Base-by-base conservation (phyloP, 2,329 filamentous ascomycete species). In the Colletotrichum falcatum region DNA sequence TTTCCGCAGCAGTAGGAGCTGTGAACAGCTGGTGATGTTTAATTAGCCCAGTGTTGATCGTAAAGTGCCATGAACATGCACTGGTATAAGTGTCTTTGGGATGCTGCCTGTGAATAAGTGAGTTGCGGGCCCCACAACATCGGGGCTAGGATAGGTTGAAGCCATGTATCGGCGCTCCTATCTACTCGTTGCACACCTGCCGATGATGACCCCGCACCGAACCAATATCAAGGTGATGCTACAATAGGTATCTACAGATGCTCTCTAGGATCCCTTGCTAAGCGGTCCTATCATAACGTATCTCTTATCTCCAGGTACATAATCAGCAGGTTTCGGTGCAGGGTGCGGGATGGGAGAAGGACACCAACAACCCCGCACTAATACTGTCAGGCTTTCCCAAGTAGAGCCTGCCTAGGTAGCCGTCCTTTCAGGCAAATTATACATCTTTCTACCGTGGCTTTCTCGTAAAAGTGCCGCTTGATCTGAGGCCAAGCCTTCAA, bases 261-360 rank as follows among this genome's bases (percentile, higher is more conserved):
- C 14, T 5, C 16, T 37, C 58, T n/a, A 6, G 63, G 67, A 62
- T 53, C 18, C 51, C 67, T 61, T 58, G 51, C 65, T 70, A 66
- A 66, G 66, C 62, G 66, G 39, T 49, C 66, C 66, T 66, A 66
- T 70, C 49, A 51, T 26, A 53, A 23, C 49, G 12, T 66, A 30
- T 42, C 49, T 49, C 37, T 70, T 70, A 66, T 70, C 66, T 66
- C 26, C 39, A 65, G n/a, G n/a, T n/a, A n/a, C n/a, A 20, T n/a
- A 20, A 35, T 26, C 16, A 58, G n/a, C 9, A 37, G 51, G 39
- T 33, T 23, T 56, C 44, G 58, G 46, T 39, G 30, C 37, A 39
- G 61, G 23, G 28, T 37, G 46, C 55, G 48, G 54, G 44, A 46
- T 49, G 12, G 20, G 48, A 37, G 58, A n/a, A 16, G 30, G 46